Evolutionary conservation across 495 filamentous ascomycete species (phyloP).

Genomic region (Aspergillus leporis): DNA sequence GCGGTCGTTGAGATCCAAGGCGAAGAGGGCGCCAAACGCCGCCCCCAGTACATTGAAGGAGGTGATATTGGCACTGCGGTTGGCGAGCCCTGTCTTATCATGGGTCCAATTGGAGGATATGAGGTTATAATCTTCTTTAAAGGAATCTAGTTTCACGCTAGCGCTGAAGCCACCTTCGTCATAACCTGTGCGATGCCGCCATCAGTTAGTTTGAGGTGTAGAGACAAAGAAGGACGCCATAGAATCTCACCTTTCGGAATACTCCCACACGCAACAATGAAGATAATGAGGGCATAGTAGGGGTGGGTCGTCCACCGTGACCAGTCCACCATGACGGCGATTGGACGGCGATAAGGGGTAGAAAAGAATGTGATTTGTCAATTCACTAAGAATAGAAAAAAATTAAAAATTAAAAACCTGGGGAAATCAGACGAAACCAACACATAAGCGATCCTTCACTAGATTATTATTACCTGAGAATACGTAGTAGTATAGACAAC

Average conservation of each 20-base stretch:
- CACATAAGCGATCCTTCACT: not conserved
- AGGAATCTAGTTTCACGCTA: conserved; percentile 40
- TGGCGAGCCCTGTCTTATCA: conserved; percentile 37
- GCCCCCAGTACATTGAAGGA: conserved; percentile 49
- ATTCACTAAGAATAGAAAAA: conserved; percentile 7
- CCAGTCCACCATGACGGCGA: conserved; percentile 30
- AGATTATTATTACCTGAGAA: not conserved
- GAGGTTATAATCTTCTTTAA: conserved; percentile 43
- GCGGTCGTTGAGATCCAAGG: conserved; percentile 43
- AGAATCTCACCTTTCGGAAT: conserved; percentile 43
- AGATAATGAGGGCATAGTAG: conserved; percentile 41
- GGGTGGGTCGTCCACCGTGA: conserved; percentile 43
- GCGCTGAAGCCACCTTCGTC: conserved; percentile 51
- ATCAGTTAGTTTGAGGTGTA: conserved; percentile 12
- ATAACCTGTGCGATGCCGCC: conserved; percentile 35
- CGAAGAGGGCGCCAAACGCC: conserved; percentile 41
- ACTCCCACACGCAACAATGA: conserved; percentile 42
- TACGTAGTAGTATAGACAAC: not conserved
- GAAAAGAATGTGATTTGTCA: not conserved
- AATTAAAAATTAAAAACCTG: conserved; percentile 12
- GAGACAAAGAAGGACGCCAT: not conserved
- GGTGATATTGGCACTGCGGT: conserved; percentile 46
- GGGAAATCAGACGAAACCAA: conserved; percentile 16
- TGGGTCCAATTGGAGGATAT: conserved; percentile 35
- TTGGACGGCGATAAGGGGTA: conserved; percentile 2